Conservation (phyloP, 148 eudicot genomes). For the Camellia sinensis region DNA sequence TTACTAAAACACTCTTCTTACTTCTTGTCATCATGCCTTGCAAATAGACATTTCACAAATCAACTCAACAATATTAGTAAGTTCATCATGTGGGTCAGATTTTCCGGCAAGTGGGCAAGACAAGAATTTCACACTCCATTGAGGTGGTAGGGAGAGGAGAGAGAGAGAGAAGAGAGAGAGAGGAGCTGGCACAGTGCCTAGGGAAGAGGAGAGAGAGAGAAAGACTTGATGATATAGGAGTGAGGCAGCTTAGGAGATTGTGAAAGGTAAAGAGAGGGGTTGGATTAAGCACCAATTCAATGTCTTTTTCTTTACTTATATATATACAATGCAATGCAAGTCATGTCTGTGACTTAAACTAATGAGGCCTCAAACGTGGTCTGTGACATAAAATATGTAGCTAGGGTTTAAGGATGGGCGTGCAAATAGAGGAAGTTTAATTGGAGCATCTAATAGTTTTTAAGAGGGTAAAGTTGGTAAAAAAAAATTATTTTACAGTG, state of each 20-base stretch:
- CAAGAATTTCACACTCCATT: slow-evolving; percentile 30
- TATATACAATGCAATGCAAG: background rate
- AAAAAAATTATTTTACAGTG: slow-evolving; percentile 11
- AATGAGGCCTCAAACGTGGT: background rate
- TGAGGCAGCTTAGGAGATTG: slow-evolving; percentile 54
- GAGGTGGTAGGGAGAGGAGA: slow-evolving; percentile 6
- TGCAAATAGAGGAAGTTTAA: slow-evolving; percentile 36
- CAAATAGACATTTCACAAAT: too few relatives aligned
- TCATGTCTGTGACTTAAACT: background rate
- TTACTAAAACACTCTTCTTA: background rate
- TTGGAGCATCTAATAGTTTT: slow-evolving; percentile 24
- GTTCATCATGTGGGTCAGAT: too few relatives aligned
- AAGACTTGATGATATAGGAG: slow-evolving; percentile 22
- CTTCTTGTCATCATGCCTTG: background rate
- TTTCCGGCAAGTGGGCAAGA: background rate
- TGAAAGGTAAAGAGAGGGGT: slow-evolving; percentile 41
- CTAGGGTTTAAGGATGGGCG: slow-evolving; percentile 38
- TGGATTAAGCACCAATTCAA: slow-evolving; percentile 40
- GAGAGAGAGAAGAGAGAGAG: background rate
- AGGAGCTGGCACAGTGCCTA: slow-evolving; percentile 14
- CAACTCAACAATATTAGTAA: too few relatives aligned
- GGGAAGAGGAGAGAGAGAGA: slow-evolving; percentile 21
- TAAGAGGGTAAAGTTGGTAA: slow-evolving; percentile 13
- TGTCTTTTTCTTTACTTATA: slow-evolving; percentile 30
- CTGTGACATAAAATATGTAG: background rate